Evolutionary conservation across 179 eudicot species (phyloP).

Genomic region (Spergularia azorica): DNA sequence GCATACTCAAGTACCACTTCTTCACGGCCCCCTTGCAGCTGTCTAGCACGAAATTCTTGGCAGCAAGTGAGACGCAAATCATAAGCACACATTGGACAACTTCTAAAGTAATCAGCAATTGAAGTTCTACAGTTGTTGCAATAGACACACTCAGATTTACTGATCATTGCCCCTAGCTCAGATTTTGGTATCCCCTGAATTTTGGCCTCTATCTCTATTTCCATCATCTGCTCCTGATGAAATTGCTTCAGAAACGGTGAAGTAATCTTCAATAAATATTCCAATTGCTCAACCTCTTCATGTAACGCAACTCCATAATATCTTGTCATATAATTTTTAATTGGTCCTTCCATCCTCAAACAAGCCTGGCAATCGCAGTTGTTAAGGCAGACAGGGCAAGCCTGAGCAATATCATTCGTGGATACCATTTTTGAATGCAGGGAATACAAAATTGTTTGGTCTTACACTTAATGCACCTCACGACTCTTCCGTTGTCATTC

Average conservation of each 20-base stretch:
- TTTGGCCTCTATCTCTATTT: background rate
- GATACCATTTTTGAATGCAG: no score
- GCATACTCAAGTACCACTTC: constrained; percentile 34
- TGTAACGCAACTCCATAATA: no score
- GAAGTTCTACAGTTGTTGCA: constrained; percentile 65
- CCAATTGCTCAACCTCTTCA: no score
- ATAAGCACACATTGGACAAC: constrained; percentile 54
- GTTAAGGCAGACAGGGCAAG: no score
- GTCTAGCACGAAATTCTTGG: constrained; percentile 56
- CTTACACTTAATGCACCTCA: no score
- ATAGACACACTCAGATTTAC: background rate
- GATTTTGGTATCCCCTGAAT: background rate
- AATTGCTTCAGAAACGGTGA: background rate
- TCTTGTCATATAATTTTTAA: no score
- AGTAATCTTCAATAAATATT: background rate
- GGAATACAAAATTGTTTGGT: no score
- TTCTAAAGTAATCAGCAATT: constrained; percentile 59
- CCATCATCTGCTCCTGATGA: background rate
- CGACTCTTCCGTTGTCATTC: no score
- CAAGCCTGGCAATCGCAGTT: no score
- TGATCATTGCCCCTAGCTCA: background rate
- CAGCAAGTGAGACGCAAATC: constrained; percentile 72
- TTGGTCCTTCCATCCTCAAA: no score
- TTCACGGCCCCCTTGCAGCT: constrained; percentile 34
- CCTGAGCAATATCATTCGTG: no score